A percentile compares a stretch with the other conserved stretches of the same genome.
These are phyloP conservation scores for Myrica gale DNA, from an alignment of 306 rosid genomes.

Conservation along the genomic window DNA sequence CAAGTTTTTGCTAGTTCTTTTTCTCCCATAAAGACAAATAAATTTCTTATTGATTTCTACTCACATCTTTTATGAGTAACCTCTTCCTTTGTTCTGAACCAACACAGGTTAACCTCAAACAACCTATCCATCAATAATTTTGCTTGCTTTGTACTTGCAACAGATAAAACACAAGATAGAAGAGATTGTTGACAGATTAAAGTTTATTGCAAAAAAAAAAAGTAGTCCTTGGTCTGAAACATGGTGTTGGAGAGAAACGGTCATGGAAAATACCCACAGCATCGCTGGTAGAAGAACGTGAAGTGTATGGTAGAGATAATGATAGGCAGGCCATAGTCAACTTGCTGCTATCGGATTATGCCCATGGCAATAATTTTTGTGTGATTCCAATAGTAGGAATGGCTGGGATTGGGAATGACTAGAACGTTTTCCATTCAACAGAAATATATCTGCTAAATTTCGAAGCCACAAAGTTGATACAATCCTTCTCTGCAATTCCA, in stretches of 20 bases:
- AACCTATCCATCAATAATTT: neutral
- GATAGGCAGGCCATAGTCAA: slow-evolving; percentile 27
- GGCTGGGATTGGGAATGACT: slow-evolving; percentile 36
- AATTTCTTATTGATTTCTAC: too few relatives aligned
- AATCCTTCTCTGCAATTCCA: neutral
- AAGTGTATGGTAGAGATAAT: slow-evolving; percentile 35
- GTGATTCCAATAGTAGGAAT: slow-evolving; percentile 35
- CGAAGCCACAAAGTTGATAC: neutral
- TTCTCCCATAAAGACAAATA: too few relatives aligned
- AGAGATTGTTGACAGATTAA: slow-evolving; percentile 18
- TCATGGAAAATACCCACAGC: slow-evolving; percentile 16
- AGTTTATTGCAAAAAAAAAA: slow-evolving; percentile 27
- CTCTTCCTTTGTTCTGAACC: neutral
- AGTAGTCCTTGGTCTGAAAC: slow-evolving; percentile 22
- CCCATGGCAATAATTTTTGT: neutral
- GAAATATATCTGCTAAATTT: neutral
- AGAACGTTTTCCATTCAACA: neutral
- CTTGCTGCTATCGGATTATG: neutral
- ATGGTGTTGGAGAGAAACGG: slow-evolving; percentile 21
- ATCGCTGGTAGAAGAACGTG: slow-evolving; percentile 20
- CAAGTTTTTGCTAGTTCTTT: too few relatives aligned
- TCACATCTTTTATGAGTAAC: too few relatives aligned
- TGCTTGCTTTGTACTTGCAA: neutral
- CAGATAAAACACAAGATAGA: slow-evolving; percentile 12
- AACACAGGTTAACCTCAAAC: neutral